Evolutionary conservation across 306 rosid genomes (phyloP).

Genomic region (Begonia loranthoides): DNA sequence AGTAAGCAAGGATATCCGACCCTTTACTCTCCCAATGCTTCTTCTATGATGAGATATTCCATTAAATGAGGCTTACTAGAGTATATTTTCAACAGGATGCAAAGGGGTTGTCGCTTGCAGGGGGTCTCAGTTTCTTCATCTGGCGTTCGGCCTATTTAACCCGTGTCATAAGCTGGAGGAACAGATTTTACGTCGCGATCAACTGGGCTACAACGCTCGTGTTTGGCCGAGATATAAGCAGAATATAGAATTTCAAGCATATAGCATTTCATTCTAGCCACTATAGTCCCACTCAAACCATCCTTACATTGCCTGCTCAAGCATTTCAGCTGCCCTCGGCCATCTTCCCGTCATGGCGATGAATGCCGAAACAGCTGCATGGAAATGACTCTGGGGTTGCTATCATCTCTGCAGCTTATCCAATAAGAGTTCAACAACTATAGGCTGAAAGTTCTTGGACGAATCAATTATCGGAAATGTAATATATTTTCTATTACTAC

Average conservation of each 20-base stretch:
- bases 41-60: too few relatives aligned
- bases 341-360: background rate
- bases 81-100: conserved; percentile 35
- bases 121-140: conserved; percentile 73
- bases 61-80: conserved; percentile 11
- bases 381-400: too few relatives aligned
- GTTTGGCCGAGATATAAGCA: conserved; percentile 91
- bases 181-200: conserved; percentile 80
- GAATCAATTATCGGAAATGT: too few relatives aligned
- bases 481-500: too few relatives aligned
- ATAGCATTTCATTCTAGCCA: conserved; percentile 9
- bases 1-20: conserved; percentile 21
- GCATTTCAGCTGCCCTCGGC: too few relatives aligned
- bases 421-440: too few relatives aligned
- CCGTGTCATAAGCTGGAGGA: conserved; percentile 92
- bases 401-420: too few relatives aligned
- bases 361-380: too few relatives aligned
- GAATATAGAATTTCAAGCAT: conserved; percentile 35
- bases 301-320: too few relatives aligned
- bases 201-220: conserved; percentile 88
- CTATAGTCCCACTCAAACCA: background rate
- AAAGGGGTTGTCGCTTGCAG: conserved; percentile 75
- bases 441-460: too few relatives aligned
- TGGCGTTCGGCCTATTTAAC: conserved; percentile 90
- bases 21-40: background rate